Evolutionary conservation across 2,329 filamentous ascomycete genomes (phyloP).

Genomic region (Hirsutella rhossiliensis): DNA sequence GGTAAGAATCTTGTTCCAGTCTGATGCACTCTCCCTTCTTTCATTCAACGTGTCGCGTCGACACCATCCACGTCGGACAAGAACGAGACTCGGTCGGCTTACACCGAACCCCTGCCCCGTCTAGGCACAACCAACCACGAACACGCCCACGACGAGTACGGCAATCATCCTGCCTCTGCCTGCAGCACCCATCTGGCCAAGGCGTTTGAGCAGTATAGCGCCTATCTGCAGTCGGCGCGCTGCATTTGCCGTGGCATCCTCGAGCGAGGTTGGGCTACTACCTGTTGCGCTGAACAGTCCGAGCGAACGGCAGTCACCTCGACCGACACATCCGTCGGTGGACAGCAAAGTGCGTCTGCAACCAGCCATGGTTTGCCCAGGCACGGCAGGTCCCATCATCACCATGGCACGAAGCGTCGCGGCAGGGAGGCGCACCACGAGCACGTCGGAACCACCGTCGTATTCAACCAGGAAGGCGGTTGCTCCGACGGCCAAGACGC

Average conservation of each 20-base stretch:
- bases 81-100: background rate
- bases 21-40: background rate
- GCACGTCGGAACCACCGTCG: conserved; percentile 3
- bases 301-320: background rate
- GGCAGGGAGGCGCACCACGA: conserved; percentile 5
- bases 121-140: conserved; percentile 9
- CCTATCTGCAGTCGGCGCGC: conserved; percentile 22
- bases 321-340: background rate
- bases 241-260: conserved; percentile 24
- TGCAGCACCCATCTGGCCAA: conserved; percentile 18
- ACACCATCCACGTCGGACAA: background rate
- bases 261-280: conserved; percentile 12
- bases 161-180: conserved; percentile 13
- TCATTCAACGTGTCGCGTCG: background rate
- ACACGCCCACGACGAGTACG: conserved; percentile 15
- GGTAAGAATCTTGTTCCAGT: conserved; percentile 7
- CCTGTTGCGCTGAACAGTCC: conserved; percentile 13
- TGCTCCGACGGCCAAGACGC: conserved; percentile 1
- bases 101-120: background rate
- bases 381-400: conserved; percentile 7
- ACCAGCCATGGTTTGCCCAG: conserved; percentile 4
- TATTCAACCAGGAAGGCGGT: background rate
- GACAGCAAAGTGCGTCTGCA: background rate
- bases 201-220: conserved; percentile 21
- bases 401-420: conserved; percentile 10